Percentiles rank a stretch among this genome's conserved stretches.
Conservation (phyloP, 805 yeast genomes). For the Torulaspora quercuum region DNA sequence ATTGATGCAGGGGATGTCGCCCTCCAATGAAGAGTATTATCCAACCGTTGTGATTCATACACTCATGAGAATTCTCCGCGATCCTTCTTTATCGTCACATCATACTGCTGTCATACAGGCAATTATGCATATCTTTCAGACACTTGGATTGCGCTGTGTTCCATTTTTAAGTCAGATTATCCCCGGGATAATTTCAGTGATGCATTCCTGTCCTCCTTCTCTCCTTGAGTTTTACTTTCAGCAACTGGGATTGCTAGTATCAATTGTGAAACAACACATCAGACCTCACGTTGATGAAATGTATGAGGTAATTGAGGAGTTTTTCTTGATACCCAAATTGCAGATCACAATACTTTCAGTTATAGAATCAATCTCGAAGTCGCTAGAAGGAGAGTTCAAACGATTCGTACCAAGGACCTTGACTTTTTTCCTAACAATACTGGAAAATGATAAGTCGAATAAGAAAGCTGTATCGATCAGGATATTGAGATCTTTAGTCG, state of each 20-base stretch:
- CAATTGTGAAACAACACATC: constrained; percentile 85
- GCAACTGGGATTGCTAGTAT: constrained; percentile 74
- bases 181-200: constrained; percentile 81
- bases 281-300: constrained; percentile 76
- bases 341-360: constrained; percentile 77
- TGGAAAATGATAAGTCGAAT: constrained; percentile 67
- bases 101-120: constrained; percentile 95
- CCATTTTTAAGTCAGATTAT: constrained; percentile 84
- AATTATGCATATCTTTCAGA: constrained; percentile 83
- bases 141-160: constrained; percentile 83
- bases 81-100: constrained; percentile 77
- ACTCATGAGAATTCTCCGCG: constrained; percentile 77
- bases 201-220: constrained; percentile 74
- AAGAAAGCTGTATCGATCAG: constrained; percentile 61
- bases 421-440: constrained; percentile 67
- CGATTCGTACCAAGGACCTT: constrained; percentile 73
- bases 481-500: constrained; percentile 77
- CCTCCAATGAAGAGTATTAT: constrained; percentile 86
- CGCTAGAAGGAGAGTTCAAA: constrained; percentile 90
- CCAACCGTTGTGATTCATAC: constrained; percentile 92
- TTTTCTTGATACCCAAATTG: constrained; percentile 57
- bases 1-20: constrained; percentile 90
- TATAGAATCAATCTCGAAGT: constrained; percentile 77
- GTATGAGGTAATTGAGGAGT: constrained; percentile 70
- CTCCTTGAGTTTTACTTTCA: constrained; percentile 86